Evolutionary conservation across 2,329 filamentous ascomycete genomes (phyloP), one percentile per base, ranked within the genome.

Genomic region (Metarhizium sp.): DNA sequence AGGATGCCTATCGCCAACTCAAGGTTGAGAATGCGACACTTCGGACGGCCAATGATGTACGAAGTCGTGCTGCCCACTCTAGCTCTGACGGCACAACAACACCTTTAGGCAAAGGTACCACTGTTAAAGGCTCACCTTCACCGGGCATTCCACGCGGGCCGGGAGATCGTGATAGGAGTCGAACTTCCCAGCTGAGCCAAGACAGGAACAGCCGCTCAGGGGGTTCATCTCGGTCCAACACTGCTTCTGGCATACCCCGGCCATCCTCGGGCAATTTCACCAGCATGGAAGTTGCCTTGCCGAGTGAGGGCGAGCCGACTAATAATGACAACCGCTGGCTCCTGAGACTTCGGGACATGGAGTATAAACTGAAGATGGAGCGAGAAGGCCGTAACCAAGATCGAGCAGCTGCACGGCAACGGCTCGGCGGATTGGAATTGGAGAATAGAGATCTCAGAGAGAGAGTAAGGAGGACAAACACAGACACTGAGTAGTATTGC

Each of bases 331-430:
- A 88, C 60, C 83, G 87, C 61, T 96, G 90, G 90, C 84, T 95
- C 60, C 82, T 95, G 59, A 77, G 94, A 6, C 77, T 97, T 38
- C 84, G 90, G 56, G 92, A 97, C 67, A 75, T 97, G 62, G 94
- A 99, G 75, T 81, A 86, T 61, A 84, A 95, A 62, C 77, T 99
- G 18, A 95, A 96, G 69, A 85, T 88, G 49, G 94, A 99, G 73
- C 77, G 94, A 14, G 94, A 97, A 70, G 91, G 86, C 1, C 77
- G 94, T 48, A 76, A 95, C 53, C 76, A 95, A 56, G 94, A 99
- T 71, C 83, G 94, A 3, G 87, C 81, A 50, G 91, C 90, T 29
- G 92, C 92, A 32, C 77, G 89, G 54, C 87, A 91, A 73, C 77
- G 92, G 53, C 73, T 96, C 0, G 86, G 90, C 57, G 87, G 91